phyloP scores from a whole-genome alignment of 257 asterid genomes.

The Scutellaria minor region DNA sequence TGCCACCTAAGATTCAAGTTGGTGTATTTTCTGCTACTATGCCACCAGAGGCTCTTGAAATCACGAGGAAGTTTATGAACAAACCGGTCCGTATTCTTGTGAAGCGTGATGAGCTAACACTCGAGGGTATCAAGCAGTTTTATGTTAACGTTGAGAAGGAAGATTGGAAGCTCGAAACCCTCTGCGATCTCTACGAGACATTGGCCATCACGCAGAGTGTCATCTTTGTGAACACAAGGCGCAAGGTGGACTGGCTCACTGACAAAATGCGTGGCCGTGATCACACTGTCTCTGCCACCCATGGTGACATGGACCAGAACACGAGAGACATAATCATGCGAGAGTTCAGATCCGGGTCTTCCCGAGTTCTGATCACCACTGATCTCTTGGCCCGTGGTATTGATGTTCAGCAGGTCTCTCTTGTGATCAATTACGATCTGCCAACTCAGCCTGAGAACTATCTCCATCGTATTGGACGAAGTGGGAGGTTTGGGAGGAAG shows the following conservation, averaged over 20 bases:
- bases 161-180: constrained; percentile 62
- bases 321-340: constrained; percentile 67
- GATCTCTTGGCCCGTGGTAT: constrained; percentile 71
- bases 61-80: constrained; percentile 66
- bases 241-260: constrained; percentile 71
- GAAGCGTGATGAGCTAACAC: constrained; percentile 64
- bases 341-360: constrained; percentile 65
- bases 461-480: constrained; percentile 66
- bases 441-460: constrained; percentile 75
- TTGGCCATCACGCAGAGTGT: constrained; percentile 65
- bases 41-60: constrained; percentile 72
- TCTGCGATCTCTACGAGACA: constrained; percentile 57
- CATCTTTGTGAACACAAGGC: constrained; percentile 65
- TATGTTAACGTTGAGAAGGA: constrained; percentile 56
- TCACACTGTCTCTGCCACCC: constrained; percentile 60
- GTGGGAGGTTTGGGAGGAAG: constrained; percentile 71
- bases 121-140: constrained; percentile 61
- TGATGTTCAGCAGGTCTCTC: constrained; percentile 67
- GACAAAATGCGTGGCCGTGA: constrained; percentile 63
- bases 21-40: constrained; percentile 66
- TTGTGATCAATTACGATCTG: constrained; percentile 60
- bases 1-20: constrained; percentile 68
- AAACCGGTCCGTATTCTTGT: constrained; percentile 66
- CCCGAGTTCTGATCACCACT: constrained; percentile 65
- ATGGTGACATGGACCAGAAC: constrained; percentile 71